These are phyloP conservation scores for Paecilomyces formosus DNA, from an alignment of 2,329 filamentous ascomycete species.

Conservation along the genomic window DNA sequence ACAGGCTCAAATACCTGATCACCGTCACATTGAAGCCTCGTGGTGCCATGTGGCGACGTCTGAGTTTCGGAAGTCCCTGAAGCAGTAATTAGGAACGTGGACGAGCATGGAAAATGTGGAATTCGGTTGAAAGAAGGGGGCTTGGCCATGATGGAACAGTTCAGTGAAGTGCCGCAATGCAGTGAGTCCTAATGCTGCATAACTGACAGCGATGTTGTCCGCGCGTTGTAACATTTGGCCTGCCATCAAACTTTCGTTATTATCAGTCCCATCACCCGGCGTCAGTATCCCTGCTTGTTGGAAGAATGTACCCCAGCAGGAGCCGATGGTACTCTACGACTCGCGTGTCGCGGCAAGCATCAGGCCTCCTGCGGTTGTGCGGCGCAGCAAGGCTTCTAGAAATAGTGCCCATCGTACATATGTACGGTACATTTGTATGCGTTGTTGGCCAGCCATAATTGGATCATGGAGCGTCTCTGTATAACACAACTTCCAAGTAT, in stretches of 20 bases:
- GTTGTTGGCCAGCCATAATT: not conserved
- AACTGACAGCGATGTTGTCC: not conserved
- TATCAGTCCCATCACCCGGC: not conserved
- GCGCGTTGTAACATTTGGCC: not conserved
- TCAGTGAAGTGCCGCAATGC: not conserved
- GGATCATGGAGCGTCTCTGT: not conserved
- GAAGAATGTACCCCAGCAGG: not conserved
- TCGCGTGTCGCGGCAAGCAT: not conserved
- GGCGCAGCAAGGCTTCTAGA: not conserved
- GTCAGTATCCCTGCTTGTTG: not conserved
- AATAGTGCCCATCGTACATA: not conserved
- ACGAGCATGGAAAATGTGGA: not conserved
- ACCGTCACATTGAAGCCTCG: not conserved
- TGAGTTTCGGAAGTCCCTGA: not conserved
- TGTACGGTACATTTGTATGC: not conserved
- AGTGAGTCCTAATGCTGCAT: not conserved
- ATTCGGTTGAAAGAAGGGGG: not conserved
- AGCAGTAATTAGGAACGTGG: not conserved
- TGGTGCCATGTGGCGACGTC: not conserved
- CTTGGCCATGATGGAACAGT: not conserved
- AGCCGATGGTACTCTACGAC: not conserved
- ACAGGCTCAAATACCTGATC: not conserved
- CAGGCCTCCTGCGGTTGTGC: not conserved
- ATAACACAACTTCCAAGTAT: not conserved
- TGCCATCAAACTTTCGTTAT: not conserved